Evolutionary conservation across 2,329 filamentous ascomycete genomes (phyloP).

Genomic region (Aspergillus pseudonomiae): DNA sequence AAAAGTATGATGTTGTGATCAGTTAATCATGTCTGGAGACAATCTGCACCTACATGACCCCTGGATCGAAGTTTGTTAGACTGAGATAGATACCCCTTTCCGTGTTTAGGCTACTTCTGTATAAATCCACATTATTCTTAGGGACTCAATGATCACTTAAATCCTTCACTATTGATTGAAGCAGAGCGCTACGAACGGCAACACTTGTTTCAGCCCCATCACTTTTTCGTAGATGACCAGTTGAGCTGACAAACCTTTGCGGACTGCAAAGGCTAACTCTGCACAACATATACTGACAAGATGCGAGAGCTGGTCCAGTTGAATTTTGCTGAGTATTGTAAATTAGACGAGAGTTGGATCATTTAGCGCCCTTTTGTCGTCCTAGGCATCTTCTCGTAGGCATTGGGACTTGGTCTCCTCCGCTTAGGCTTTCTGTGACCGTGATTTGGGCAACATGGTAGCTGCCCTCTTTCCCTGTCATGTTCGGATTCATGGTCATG

Average conservation of each 20-base stretch:
- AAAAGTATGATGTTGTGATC: conserved; percentile 46
- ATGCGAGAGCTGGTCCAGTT: not conserved
- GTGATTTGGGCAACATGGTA: conserved; percentile 22
- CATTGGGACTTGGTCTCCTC: conserved; percentile 48
- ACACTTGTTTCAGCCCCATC: not conserved
- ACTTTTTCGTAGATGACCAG: not conserved
- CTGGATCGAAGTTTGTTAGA: conserved; percentile 17
- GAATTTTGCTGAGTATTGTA: too few species aligned
- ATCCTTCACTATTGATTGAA: not conserved
- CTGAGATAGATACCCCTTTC: conserved; percentile 28
- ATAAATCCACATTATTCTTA: not conserved
- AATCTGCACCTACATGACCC: conserved; percentile 19
- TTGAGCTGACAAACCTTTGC: not conserved
- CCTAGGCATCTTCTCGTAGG: conserved; percentile 51
- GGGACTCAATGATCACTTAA: not conserved
- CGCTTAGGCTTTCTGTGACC: conserved; percentile 28
- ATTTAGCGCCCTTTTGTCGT: conserved; percentile 22
- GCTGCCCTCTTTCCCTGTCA: conserved; percentile 13
- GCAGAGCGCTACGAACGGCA: not conserved
- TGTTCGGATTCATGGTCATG: conserved; percentile 23
- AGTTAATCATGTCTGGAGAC: not conserved
- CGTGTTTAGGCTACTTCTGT: not conserved
- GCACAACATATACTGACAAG: not conserved
- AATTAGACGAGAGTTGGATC: not conserved
- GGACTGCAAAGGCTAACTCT: not conserved